Base-by-base conservation (phyloP, 2,329 filamentous ascomycete genomes). In the Rutstroemia sp. region DNA sequence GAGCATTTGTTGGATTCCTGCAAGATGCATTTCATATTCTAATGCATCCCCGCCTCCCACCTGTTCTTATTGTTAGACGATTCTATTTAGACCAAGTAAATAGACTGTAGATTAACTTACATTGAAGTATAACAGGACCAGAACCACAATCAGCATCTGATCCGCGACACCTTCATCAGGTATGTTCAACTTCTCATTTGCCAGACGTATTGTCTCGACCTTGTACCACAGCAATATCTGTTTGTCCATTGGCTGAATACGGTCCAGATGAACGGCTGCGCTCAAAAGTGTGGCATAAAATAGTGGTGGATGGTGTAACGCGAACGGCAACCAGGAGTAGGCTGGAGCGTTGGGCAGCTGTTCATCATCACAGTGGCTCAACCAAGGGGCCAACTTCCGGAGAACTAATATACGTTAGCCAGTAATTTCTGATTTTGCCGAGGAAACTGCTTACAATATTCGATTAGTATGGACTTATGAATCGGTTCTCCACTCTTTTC, bases 1-100 rank as follows among this genome's bases (percentile, higher is more conserved):
- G 5, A 64, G 5, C 63, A 65, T 65, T 54, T 64, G 57, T 21
- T 65, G 25, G 5, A 65, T 64, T 8, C 63, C 63, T 21, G 38
- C 48, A 5, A 65, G 49, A 51, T 64, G 63, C 21, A 59, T 61
- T 36, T 63, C 60, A 48, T 63, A 64, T 46, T 65, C 63, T 10
- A 59, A 54, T 25, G 50, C 45, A 47, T 60, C 50, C n/a, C 50
- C 51, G 19, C 51, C 60, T 38, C 60, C 60, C 8, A 63, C 60
- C 63, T 63, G 38, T n/a, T n/a, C 12, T 9, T 10, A 9, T 30
- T 44, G 9, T 51, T n/a, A 42, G 36, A 10, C 25, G 25, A 34
- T 34, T 3, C 10, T 34, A 1, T 12, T 14, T 10, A 12, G 21
- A 9, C 51, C 23, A 57, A 9, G 2, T 14, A 23, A 3, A 21